Base-by-base conservation (phyloP, 2,329 filamentous ascomycete genomes). In the Chrysosporium keratinophilum region DNA sequence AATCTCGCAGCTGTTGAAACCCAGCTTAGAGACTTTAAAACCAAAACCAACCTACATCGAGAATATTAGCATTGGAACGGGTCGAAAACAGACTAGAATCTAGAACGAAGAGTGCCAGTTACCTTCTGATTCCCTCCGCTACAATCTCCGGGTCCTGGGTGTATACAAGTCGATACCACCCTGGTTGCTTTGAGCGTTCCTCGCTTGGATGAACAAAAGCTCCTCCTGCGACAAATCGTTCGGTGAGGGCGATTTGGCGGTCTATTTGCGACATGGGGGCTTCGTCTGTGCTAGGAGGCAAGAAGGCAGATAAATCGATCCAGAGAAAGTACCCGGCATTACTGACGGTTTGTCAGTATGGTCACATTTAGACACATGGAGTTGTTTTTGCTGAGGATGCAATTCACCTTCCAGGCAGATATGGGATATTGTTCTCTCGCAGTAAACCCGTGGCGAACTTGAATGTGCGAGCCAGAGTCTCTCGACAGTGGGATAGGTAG, bases 311-410 rank as follows among this genome's bases (percentile, higher is more conserved):
- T 14, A 82, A 60, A 60, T 81, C 71, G 1, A 78, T 63, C 70
- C 74, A 81, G 1, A 82, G 57, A 60, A 82, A 82, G 59, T 81
- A 80, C 0, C 76, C 78, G 0, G 78, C 78, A 56, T 80, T 81
- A 3, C 64, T 67, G 35, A 10, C 37, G 15, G 9, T 23, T 19
- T 17, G 33, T 56, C 42, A 57, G 47, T 15, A 14, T 14, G 28
- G 19, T 42, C 17, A 12, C 14, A 34, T 5, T 11, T 1, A 34
- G 35, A 19, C 17, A 20, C 42, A 41, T 28, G 15, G 3, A n/a
- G n/a, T n/a, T 6, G 19, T 9, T 10, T n/a, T 11, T n/a, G 56
- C 15, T 14, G 1, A 17, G 14, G 17, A 33, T 42, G 20, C 15
- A 1, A 19, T 15, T 55, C 51, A 67, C 66, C 62, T 64, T 28